Base-by-base conservation (phyloP, 495 filamentous ascomycete genomes). In the Hapsidospora chrysogenum region DNA sequence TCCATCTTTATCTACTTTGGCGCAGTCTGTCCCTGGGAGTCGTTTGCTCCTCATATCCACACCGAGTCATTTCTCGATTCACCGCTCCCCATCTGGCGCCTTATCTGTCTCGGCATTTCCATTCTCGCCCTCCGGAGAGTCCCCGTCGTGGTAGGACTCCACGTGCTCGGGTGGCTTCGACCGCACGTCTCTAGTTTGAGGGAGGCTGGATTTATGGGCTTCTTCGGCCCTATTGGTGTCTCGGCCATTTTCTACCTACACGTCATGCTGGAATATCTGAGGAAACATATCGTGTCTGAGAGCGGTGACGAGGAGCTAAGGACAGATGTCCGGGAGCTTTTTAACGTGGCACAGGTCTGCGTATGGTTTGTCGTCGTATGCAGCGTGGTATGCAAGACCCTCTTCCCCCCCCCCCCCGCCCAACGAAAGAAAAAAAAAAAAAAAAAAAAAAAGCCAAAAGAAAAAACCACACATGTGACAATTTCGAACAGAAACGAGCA, bases 201-300 rank as follows among this genome's bases (percentile, higher is more conserved):
- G 50, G 81, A 92, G 41, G 82, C 85, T 2, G 57, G 76, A 1
- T 92, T 92, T 42, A 80, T 85, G 20, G 87, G 85, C 4, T 92
- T 92, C 62, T 94, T 94, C 44, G 87, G 86, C 0, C 87, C 85
- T 9, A 87, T 96, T 40, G 86, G 87, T n/a, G 83, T 94, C 4
- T 83, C 78, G 29, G 84, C 85, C 3, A 67, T 94, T 29, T 94
- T 92, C 54, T 94, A 94, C 49, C 65, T 93, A 15, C 86, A 83
- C 42, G 60, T 92, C 44, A 74, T 68, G 22, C 57, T 78, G 1
- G 78, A 87, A 27, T 92, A 81, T 41, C 42, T 82, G 10, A 45
- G 54, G 10, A 52, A 47, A 1, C 57, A 4, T 20, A n/a, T 36
- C 20, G 17, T 80, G 34, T 60, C 77, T 3, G 63, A 76, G 37